phyloP scores from a whole-genome alignment of 2,329 filamentous ascomycete genomes.

The Colletotrichum chrysophilum region DNA sequence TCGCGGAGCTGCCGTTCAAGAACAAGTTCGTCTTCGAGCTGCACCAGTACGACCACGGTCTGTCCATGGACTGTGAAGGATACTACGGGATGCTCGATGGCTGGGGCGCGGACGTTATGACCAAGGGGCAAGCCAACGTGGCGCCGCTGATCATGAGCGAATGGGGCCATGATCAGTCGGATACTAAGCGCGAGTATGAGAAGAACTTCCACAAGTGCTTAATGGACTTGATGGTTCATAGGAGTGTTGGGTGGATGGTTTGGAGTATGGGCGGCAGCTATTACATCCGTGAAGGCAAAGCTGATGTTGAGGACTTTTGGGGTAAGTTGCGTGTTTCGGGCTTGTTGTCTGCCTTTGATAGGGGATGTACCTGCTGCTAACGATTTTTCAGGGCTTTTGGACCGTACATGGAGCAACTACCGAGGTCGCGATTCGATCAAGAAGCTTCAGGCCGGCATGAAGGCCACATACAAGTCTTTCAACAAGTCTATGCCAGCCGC shows the following conservation, averaged over 20 bases:
- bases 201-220: conserved; percentile 48
- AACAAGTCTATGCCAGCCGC: background rate
- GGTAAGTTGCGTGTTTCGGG: conserved; percentile 27
- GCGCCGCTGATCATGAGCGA: conserved; percentile 17
- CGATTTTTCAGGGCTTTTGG: background rate
- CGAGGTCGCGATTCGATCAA: background rate
- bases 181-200: background rate
- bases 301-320: conserved; percentile 55
- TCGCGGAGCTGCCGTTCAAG: conserved; percentile 40
- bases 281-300: conserved; percentile 48
- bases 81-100: background rate
- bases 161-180: conserved; percentile 12
- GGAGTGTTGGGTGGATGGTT: conserved; percentile 45
- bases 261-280: conserved; percentile 56
- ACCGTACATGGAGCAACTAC: background rate
- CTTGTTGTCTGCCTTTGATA: background rate
- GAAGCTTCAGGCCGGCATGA: conserved; percentile 4
- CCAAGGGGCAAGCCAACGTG: background rate
- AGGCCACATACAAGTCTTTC: background rate
- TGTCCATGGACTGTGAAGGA: background rate
- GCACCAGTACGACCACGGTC: conserved; percentile 37
- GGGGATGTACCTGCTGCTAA: background rate
- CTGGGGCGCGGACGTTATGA: background rate
- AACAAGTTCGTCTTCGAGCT: conserved; percentile 49
- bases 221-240: conserved; percentile 39